phyloP scores from a whole-genome alignment of 2,329 filamentous ascomycete species.

The Cylindrodendrum hubeiense region DNA sequence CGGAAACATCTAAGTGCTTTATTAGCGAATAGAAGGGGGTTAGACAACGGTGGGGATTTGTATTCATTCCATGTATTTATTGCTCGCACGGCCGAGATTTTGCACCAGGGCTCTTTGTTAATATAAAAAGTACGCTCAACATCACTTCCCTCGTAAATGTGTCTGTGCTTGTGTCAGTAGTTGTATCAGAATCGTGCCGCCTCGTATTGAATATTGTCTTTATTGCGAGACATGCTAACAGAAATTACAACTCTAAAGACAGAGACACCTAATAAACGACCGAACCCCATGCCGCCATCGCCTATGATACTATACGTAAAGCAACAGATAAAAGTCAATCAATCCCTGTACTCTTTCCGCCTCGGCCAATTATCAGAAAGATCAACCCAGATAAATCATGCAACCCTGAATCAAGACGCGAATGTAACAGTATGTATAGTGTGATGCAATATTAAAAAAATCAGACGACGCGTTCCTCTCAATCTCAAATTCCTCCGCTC shows the following conservation, averaged over 20 bases:
- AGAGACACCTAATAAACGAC: constrained; percentile 21
- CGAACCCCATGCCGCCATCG: constrained; percentile 12
- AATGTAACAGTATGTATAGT: constrained; percentile 29
- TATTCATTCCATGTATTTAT: constrained; percentile 23
- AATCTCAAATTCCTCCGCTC: not conserved
- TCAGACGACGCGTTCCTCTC: constrained; percentile 17
- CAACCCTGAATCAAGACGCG: constrained; percentile 11
- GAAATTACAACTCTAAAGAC: constrained; percentile 22
- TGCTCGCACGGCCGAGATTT: constrained; percentile 3
- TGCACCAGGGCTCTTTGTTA: constrained; percentile 2
- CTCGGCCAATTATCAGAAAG: constrained; percentile 16
- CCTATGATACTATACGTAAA: constrained; percentile 1
- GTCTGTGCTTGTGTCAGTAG: not conserved
- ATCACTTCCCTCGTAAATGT: not conserved
- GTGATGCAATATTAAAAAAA: constrained; percentile 33
- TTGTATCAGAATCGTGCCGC: not conserved
- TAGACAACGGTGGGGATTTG: not conserved
- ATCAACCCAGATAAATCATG: constrained; percentile 26
- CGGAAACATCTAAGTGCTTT: constrained; percentile 53
- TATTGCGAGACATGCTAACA: not conserved
- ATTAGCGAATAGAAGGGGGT: not conserved
- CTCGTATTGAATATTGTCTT: not conserved
- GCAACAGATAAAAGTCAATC: constrained; percentile 7
- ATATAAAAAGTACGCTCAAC: constrained; percentile 7
- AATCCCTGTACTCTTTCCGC: not conserved